These are phyloP conservation scores for Paecilomyces dactylethromorphus DNA, from an alignment of 2,329 filamentous ascomycete species.

Conservation along the genomic window DNA sequence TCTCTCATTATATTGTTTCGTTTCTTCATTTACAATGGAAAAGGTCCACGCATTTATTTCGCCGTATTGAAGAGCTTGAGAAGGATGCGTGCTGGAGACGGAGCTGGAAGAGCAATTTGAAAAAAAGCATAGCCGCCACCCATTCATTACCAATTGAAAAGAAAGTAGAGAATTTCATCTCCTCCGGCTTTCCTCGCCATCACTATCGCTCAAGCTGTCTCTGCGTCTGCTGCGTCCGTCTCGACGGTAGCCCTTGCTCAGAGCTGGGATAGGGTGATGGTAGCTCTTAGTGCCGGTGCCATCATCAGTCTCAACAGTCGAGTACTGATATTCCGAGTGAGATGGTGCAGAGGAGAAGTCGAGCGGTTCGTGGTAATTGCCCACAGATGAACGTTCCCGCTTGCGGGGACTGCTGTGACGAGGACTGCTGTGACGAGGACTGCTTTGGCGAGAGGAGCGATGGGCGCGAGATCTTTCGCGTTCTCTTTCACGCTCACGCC, in stretches of 20 bases:
- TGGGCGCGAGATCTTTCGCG: slow-evolving; percentile 3
- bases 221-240: slow-evolving; percentile 37
- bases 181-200: slow-evolving; percentile 29
- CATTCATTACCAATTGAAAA: not conserved
- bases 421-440: slow-evolving; percentile 15
- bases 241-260: slow-evolving; percentile 40
- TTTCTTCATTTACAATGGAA: not conserved
- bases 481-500: slow-evolving; percentile 4
- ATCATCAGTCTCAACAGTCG: slow-evolving; percentile 34
- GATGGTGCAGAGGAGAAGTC: slow-evolving; percentile 35
- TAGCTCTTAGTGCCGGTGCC: slow-evolving; percentile 49
- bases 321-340: slow-evolving; percentile 35
- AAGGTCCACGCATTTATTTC: not conserved
- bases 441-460: slow-evolving; percentile 7
- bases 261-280: slow-evolving; percentile 50
- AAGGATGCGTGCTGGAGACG: not conserved
- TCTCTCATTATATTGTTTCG: not conserved
- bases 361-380: slow-evolving; percentile 37
- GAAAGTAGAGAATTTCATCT: not conserved
- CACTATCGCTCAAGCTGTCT: slow-evolving; percentile 51
- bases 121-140: not conserved
- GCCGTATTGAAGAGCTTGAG: not conserved
- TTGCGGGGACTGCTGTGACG: slow-evolving; percentile 32
- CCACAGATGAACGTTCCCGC: slow-evolving; percentile 25
- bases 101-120: not conserved